These are phyloP conservation scores for Mycena chlorophos DNA, from an alignment of 768 basidiomycete species.

Conservation along the genomic window DNA sequence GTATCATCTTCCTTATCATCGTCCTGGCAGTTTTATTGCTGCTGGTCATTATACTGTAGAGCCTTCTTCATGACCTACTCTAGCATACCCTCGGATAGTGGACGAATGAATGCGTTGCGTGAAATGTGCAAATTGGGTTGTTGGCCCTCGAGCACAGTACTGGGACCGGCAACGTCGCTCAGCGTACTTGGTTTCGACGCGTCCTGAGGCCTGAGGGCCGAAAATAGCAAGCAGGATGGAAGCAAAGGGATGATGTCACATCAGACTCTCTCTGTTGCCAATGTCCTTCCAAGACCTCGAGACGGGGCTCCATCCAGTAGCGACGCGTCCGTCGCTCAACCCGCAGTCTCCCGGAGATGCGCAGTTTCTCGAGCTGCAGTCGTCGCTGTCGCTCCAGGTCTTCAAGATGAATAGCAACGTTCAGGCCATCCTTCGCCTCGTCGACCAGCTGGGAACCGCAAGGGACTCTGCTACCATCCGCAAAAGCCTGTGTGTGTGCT, in stretches of 20 bases:
- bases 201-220: too few species aligned
- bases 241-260: not conserved
- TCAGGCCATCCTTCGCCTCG: slow-evolving; percentile 90
- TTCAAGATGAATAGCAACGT: slow-evolving; percentile 99
- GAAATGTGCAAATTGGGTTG: too few species aligned
- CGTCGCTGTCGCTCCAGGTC: slow-evolving; percentile 84
- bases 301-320: slow-evolving; percentile 31
- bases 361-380: slow-evolving; percentile 73
- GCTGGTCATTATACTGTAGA: slow-evolving; percentile 73
- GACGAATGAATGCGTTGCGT: too few species aligned
- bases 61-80: too few species aligned
- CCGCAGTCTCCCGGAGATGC: slow-evolving; percentile 62
- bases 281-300: slow-evolving; percentile 64
- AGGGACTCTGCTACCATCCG: slow-evolving; percentile 79
- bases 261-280: slow-evolving; percentile 14
- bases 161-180: too few species aligned
- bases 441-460: slow-evolving; percentile 89
- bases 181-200: too few species aligned
- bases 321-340: slow-evolving; percentile 37
- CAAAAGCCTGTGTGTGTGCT: slow-evolving; percentile 75
- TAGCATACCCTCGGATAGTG: too few species aligned
- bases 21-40: slow-evolving; percentile 76
- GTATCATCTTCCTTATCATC: slow-evolving; percentile 80
- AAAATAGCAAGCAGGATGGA: not conserved
- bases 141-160: too few species aligned